Evolutionary conservation across 2,329 filamentous ascomycete species (phyloP).

Genomic region (Botrytis sinoallii): DNA sequence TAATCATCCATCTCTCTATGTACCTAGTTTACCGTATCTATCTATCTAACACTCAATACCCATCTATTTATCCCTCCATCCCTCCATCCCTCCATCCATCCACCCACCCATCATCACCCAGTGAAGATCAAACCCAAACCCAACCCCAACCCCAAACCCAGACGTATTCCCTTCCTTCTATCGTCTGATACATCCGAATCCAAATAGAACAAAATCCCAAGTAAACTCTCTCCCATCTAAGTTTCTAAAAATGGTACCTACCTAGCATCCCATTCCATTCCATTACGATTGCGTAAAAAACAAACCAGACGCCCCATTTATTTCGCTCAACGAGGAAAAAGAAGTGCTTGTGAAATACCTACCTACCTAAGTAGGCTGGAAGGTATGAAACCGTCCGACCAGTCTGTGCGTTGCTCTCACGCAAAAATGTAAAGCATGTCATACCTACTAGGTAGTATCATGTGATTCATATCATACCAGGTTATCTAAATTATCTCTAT

Average conservation of each 20-base stretch:
- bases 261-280: no score
- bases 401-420: not conserved
- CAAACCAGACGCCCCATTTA: not conserved
- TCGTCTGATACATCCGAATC: no score
- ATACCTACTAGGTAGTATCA: no score
- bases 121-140: not conserved
- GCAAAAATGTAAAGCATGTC: not conserved
- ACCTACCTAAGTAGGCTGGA: no score
- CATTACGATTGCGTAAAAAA: not conserved
- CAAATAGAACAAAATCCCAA: no score
- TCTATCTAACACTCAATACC: not conserved
- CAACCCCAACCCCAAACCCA: not conserved
- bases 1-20: no score
- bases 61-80: no score
- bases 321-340: not conserved
- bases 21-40: not conserved
- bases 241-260: not conserved
- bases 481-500: not conserved
- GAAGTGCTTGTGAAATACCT: not conserved
- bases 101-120: no score
- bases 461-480: no score
- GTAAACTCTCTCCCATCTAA: no score
- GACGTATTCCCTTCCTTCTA: not conserved
- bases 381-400: not conserved
- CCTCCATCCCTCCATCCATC: no score